Evolutionary conservation across 495 filamentous ascomycete genomes (phyloP), one percentile per base, ranked within the genome.

Genomic region (Daldinia bambusicola): DNA sequence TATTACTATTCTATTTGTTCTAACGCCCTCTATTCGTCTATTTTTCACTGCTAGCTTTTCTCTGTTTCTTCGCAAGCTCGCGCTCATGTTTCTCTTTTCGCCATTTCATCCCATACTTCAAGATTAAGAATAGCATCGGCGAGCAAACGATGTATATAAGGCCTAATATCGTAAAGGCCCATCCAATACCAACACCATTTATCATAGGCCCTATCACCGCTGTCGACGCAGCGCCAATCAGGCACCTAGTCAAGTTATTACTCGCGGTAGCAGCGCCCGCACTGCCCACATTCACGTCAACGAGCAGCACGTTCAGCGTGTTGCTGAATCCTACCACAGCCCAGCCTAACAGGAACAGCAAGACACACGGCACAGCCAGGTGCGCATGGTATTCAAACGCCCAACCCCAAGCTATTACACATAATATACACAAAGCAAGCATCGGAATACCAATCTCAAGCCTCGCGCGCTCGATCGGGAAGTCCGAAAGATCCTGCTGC

Each of bases 91-190:
- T 74, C 38, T 72, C 73, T 13, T 64, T 51, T 12, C 74, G 70
- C 84, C 84, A 86, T 20, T 61, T 53, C 2, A 84, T 67, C 1
- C 84, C 84, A 22, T 76, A 70, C 31, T 34, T 70, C 70, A 84
- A 75, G 3, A 84, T 69, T 4, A 79, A 56, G 62, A 84, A 79
- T 55, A 91, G 74, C 26, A 85, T 74, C 6, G 90, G 89, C 55
- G 81, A 83, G 13, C 84, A 84, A 0, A 77, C 73, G 1, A 88
- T 53, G 75, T 87, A 89, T 9, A 90, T 67, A 2, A 83, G 61
- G 0, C 83, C 87, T 56, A 92, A 78, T 37, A 94, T 85, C 0
- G 89, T 93, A 75, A 89, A 93, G 26, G 87, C 87, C 89, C 90
- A 92, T 0, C 91, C 90, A 10, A 83, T 76, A 0, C 91, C 91